These are phyloP conservation scores for Chiua virens DNA, from an alignment of 768 basidiomycete species.

Conservation along the genomic window DNA sequence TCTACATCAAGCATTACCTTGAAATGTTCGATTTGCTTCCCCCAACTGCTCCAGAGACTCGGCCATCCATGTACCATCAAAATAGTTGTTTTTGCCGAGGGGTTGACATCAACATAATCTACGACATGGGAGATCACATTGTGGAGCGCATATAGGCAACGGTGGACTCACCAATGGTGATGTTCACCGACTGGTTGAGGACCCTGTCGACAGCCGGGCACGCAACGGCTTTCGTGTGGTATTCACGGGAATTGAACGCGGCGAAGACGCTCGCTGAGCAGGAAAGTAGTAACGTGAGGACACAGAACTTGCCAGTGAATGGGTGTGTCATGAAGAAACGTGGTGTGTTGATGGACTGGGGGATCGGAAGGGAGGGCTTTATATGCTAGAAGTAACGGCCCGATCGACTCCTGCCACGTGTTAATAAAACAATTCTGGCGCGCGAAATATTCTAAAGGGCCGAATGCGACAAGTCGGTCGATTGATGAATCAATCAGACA, in stretches of 20 bases:
- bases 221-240: slow-evolving; percentile 32
- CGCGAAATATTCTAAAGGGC: too few relatives aligned
- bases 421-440: too few relatives aligned
- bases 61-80: slow-evolving; percentile 83
- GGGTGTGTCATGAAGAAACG: slow-evolving; percentile 1
- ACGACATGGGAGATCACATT: neutral
- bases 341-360: neutral
- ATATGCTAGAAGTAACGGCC: neutral
- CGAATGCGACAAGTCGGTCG: too few relatives aligned
- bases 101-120: slow-evolving; percentile 70
- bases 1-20: slow-evolving; percentile 36
- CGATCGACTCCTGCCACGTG: too few relatives aligned
- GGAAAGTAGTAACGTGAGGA: slow-evolving; percentile 3
- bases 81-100: slow-evolving; percentile 48
- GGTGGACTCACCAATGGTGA: slow-evolving; percentile 47
- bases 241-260: slow-evolving; percentile 40
- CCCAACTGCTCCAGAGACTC: slow-evolving; percentile 73
- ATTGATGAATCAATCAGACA: too few relatives aligned
- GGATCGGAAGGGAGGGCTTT: neutral
- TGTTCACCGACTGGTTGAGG: slow-evolving; percentile 33
- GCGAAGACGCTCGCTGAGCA: neutral
- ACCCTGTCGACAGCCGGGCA: slow-evolving; percentile 46
- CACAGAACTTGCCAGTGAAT: neutral
- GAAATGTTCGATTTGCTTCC: slow-evolving; percentile 67
- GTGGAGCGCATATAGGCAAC: slow-evolving; percentile 3